These are phyloP conservation scores for Mortierella hygrophila DNA, from an alignment of 192 early-diverging fungal species.

Conservation along the genomic window DNA sequence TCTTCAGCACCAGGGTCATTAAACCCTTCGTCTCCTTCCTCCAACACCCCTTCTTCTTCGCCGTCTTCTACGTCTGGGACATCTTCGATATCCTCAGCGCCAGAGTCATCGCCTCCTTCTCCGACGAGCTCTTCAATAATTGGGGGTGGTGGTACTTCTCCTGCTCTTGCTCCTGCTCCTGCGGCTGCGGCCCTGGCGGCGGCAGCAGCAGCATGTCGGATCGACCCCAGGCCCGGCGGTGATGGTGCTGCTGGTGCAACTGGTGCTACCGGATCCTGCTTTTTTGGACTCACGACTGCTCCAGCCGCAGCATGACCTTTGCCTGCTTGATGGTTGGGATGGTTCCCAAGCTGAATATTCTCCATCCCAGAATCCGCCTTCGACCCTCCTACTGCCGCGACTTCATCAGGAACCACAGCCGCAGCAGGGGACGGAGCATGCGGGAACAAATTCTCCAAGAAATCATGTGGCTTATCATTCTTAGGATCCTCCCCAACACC, in stretches of 20 bases:
- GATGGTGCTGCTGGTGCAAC: not conserved
- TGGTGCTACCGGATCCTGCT: not conserved
- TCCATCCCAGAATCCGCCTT: not conserved
- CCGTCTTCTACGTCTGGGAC: not conserved
- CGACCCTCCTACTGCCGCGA: not conserved
- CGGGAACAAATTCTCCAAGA: constrained; percentile 36
- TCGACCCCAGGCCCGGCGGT: not conserved
- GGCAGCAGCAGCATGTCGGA: not conserved
- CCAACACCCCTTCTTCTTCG: constrained; percentile 2
- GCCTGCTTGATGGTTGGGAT: not conserved
- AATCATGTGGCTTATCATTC: constrained; percentile 43
- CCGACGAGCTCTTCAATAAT: constrained; percentile 19
- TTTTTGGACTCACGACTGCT: not conserved
- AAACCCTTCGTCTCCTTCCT: constrained; percentile 13
- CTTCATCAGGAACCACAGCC: not conserved
- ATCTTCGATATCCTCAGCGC: constrained; percentile 3
- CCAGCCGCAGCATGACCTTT: not conserved
- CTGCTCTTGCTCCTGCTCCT: not conserved
- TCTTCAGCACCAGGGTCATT: constrained; percentile 3
- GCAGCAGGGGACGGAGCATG: not conserved
- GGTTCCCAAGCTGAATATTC: not conserved
- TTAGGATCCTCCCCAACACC: not conserved
- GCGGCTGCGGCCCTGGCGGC: not conserved
- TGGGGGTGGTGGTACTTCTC: not conserved
- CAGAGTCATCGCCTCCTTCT: constrained; percentile 17